These are phyloP conservation scores for Sindora glabra DNA, from an alignment of 306 rosid species.

Conservation along the genomic window DNA sequence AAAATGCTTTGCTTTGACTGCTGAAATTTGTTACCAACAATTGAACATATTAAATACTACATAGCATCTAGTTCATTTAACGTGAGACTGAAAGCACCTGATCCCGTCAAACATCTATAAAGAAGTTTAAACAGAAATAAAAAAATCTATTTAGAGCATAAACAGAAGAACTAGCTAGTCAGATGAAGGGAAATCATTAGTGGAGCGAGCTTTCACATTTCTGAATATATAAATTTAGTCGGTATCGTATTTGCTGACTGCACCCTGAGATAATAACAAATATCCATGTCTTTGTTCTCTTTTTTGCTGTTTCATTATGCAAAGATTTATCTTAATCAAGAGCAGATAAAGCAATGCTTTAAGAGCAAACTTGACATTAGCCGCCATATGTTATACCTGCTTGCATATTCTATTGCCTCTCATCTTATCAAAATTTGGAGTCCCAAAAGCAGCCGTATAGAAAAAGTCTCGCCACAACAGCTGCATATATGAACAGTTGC, in stretches of 20 bases:
- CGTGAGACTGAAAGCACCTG: neutral
- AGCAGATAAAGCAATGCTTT: neutral
- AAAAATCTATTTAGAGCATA: too few species aligned
- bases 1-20: neutral
- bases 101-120: neutral
- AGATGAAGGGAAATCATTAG: too few species aligned
- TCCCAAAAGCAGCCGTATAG: conserved; percentile 85
- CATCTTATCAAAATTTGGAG: conserved; percentile 88
- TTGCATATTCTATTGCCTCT: conserved; percentile 76
- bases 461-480: conserved; percentile 92
- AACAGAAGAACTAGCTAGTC: too few species aligned
- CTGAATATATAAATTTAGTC: neutral
- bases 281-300: conserved; percentile 6
- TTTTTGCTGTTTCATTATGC: neutral
- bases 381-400: conserved; percentile 44
- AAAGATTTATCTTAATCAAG: neutral
- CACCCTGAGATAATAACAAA: neutral
- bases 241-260: neutral
- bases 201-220: too few species aligned
- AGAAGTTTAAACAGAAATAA: neutral
- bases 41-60: neutral
- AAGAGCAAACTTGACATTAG: neutral
- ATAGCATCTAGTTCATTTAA: neutral
- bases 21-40: neutral
- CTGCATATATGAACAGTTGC: conserved; percentile 24